Base-by-base conservation (phyloP, 2,329 filamentous ascomycete genomes). In the Talaromyces atroroseus region DNA sequence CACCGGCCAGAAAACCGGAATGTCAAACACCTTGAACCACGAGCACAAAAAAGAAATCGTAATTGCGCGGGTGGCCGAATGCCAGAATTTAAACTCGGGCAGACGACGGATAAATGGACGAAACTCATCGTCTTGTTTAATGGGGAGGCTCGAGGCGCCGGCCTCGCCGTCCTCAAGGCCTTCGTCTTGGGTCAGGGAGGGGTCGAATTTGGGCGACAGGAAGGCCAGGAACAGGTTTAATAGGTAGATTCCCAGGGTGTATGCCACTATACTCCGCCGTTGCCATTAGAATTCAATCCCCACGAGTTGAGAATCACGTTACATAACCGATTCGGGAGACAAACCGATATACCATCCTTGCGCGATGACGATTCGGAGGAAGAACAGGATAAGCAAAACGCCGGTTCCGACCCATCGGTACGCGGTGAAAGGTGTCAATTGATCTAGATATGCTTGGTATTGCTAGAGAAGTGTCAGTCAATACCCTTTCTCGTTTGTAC, bases 71-170 rank as follows among this genome's bases (percentile, higher is more conserved):
- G 92, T 97, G 54, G 92, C 91, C 67, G 89, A 88, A 78, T 96
- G 90, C 94, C 94, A 99, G 81, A 99, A 99, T 82, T 99, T 99
- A 83, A 99, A 99, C 77, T 99, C 94, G 56, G 94, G 94, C 23
- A 99, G 84, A 59, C 94, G 84, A 68, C 94, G 85, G 71, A 99
- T 96, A 70, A 99, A 99, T 3, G 94, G 94, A 62, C 91, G 86
- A 80, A 99, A 99, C 78, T 99, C 94, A 69, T 99, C 92, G 69
- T 97, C 92, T 66, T 90, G 86, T 78, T 96, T 96, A 57, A 91
- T 97, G 23, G 94, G 94, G 45, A 99, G 84, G 58, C 66, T 70
- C 24, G 84, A 84, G 54, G 87, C 87, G 26, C 85, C 84, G 12
- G 56, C 50, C 16, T 90, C 82, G 60, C 94, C 94, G 66, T 96